A percentile compares a stretch with the other conserved stretches of the same genome.
These are phyloP conservation scores for Plasmodium sp. DNA, from an alignment of 169 alveolate species.

Conservation along the genomic window DNA sequence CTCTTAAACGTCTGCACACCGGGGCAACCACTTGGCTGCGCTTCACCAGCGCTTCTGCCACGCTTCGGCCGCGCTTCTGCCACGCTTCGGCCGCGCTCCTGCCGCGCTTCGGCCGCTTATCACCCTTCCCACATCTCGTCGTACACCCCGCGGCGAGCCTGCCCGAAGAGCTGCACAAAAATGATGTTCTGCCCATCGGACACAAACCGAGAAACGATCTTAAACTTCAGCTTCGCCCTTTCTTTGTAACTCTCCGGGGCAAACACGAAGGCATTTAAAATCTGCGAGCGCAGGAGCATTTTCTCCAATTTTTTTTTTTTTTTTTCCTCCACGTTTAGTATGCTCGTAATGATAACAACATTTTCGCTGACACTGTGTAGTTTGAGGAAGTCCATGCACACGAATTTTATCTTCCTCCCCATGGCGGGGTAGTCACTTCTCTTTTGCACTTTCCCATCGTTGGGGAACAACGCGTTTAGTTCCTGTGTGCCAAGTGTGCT, in stretches of 20 bases:
- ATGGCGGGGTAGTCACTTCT: background rate
- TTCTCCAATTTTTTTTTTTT: conserved; percentile 55
- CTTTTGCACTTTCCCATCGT: background rate
- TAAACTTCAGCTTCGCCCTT: conserved; percentile 43
- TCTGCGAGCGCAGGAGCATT: conserved; percentile 19
- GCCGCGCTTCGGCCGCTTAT: background rate
- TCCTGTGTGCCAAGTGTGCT: background rate
- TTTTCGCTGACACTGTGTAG: conserved; percentile 18
- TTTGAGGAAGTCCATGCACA: conserved; percentile 5
- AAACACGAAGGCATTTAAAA: conserved; percentile 66
- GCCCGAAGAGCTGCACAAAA: conserved; percentile 47
- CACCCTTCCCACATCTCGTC: conserved; percentile 17
- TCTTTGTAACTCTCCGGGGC: conserved; percentile 54
- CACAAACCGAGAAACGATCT: conserved; percentile 27
- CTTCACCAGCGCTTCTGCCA: too few species aligned
- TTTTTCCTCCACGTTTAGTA: conserved; percentile 36
- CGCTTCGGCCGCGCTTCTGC: too few species aligned
- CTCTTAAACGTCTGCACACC: background rate
- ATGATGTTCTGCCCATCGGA: conserved; percentile 64
- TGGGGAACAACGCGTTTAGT: conserved; percentile 6
- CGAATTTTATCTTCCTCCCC: conserved; percentile 15
- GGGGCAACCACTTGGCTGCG: background rate
- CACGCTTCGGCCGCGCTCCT: background rate
- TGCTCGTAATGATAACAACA: conserved; percentile 48
- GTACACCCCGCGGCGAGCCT: background rate